Conservation (phyloP, 148 eudicot genomes). For the Rhododendron mucronatum region DNA sequence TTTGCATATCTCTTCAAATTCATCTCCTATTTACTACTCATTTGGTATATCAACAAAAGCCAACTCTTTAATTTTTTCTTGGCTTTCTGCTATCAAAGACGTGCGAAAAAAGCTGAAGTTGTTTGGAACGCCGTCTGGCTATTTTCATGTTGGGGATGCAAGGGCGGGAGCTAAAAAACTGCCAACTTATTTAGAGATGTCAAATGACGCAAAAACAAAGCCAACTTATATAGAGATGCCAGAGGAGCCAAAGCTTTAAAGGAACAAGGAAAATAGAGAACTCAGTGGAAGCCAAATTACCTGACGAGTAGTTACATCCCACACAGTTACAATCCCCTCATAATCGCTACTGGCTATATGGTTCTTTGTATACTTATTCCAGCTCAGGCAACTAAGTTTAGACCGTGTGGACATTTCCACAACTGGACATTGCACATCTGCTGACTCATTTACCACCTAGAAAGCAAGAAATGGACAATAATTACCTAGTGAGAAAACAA, state of each 20-base stretch:
- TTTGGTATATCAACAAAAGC: not conserved
- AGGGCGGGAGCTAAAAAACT: not conserved
- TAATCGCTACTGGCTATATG: constrained; percentile 77
- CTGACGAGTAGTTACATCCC: constrained; percentile 72
- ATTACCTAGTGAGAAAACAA: not conserved
- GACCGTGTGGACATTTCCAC: constrained; percentile 69
- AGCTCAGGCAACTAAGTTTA: constrained; percentile 71
- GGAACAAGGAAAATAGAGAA: not conserved
- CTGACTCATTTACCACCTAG: constrained; percentile 70
- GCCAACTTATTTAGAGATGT: not conserved
- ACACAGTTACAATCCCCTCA: constrained; percentile 70
- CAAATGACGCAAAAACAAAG: not conserved
- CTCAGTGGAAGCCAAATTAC: constrained; percentile 22
- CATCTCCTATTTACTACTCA: not conserved
- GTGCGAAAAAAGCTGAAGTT: not conserved
- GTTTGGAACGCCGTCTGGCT: not conserved
- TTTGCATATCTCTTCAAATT: not conserved
- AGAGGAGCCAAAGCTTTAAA: not conserved
- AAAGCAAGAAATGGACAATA: constrained; percentile 2
- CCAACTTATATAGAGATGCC: not conserved
- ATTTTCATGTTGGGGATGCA: not conserved
- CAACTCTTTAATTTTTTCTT: not conserved
- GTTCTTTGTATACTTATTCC: constrained; percentile 68
- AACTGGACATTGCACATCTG: constrained; percentile 62
- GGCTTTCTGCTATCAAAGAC: not conserved